Evolutionary conservation across 2,329 filamentous ascomycete genomes (phyloP).

Genomic region (Pestalotiopsis sp.): DNA sequence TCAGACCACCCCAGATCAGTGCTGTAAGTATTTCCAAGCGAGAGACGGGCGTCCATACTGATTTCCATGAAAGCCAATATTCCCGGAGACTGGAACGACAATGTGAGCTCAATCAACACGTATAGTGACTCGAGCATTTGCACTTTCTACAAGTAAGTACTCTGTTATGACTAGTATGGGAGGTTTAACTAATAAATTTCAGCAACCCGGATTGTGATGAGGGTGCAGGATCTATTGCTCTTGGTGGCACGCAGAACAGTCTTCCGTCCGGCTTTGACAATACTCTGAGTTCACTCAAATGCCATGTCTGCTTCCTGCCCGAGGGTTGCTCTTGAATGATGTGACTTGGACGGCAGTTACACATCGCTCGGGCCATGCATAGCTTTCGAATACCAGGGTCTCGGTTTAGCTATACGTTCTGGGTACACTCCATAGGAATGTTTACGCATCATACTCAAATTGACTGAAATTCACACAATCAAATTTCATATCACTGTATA

Average conservation of each 20-base stretch:
- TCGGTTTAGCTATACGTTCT: too few species aligned
- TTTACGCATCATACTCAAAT: too few species aligned
- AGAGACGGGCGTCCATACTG: background rate
- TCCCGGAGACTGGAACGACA: background rate
- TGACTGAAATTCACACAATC: background rate
- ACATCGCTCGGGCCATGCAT: too few species aligned
- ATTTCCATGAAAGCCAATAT: background rate
- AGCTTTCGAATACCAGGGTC: too few species aligned
- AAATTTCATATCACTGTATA: background rate
- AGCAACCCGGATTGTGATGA: slow-evolving; percentile 4
- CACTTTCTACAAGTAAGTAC: slow-evolving; percentile 11
- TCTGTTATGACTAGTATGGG: background rate
- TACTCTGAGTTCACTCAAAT: slow-evolving; percentile 7
- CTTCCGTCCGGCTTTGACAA: slow-evolving; percentile 5
- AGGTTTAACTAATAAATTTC: background rate
- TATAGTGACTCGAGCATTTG: slow-evolving; percentile 4
- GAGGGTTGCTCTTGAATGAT: background rate
- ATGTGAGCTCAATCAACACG: background rate
- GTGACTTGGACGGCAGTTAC: background rate
- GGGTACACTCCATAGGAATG: too few species aligned
- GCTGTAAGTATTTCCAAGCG: background rate
- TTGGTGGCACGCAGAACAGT: background rate
- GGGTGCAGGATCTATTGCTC: background rate
- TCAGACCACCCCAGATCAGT: background rate
- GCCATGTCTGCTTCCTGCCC: slow-evolving; percentile 1